Evolutionary conservation across 1,284 basidiomycete species (phyloP).

Genomic region (Apiotrichum gamsii): DNA sequence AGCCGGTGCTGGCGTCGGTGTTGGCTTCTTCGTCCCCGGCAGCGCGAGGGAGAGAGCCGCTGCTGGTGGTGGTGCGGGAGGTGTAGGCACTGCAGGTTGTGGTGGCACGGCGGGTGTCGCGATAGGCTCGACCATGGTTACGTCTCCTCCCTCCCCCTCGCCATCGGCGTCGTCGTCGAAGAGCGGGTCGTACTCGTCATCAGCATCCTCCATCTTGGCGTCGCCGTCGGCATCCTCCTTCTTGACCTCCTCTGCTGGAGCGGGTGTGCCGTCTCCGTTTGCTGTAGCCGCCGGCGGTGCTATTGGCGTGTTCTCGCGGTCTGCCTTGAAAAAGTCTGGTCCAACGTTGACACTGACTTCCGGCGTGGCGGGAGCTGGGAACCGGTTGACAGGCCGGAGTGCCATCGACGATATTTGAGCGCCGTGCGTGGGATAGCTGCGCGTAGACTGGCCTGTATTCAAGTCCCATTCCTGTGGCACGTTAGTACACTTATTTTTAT

Average conservation of each 20-base stretch:
- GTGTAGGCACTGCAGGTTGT: background rate
- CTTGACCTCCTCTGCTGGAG: conserved; percentile 12
- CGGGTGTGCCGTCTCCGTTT: conserved; percentile 2
- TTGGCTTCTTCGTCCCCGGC: conserved; percentile 1
- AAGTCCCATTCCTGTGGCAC: conserved; percentile 92
- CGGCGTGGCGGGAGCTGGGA: conserved; percentile 2
- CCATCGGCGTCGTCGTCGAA: conserved; percentile 41
- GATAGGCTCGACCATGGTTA: conserved; percentile 6
- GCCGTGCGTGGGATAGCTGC: conserved; percentile 74
- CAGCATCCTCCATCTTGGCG: background rate
- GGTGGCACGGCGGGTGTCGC: conserved; percentile 3
- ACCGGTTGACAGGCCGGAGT: conserved; percentile 57
- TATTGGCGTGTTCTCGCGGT: conserved; percentile 2
- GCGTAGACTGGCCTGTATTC: conserved; percentile 75
- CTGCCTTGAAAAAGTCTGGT: conserved; percentile 31
- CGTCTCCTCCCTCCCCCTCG: conserved; percentile 21
- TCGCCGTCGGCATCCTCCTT: conserved; percentile 3
- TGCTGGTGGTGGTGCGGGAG: conserved; percentile 17
- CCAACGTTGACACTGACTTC: conserved; percentile 27
- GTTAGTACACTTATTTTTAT: too few relatives aligned
- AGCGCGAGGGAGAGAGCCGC: conserved; percentile 14
- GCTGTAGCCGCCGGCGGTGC: conserved; percentile 1
- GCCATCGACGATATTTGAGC: conserved; percentile 79
- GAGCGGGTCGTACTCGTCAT: conserved; percentile 26
- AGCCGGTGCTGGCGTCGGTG: conserved; percentile 2